These are phyloP conservation scores for Nitzschia palea DNA, from an alignment of 108 stramenopile genomes.

Conservation along the genomic window DNA sequence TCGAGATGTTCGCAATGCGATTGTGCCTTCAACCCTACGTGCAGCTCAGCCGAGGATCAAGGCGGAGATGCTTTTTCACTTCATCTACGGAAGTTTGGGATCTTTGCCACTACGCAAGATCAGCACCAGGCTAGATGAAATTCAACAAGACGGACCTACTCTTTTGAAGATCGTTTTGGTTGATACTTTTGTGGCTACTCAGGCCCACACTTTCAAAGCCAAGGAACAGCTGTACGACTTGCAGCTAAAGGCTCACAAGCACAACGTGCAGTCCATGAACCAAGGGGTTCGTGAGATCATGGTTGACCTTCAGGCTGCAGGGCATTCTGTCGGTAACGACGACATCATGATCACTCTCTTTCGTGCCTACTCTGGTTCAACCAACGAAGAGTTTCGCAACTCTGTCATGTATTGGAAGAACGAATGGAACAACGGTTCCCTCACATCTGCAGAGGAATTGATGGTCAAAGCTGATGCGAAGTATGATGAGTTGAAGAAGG, in stretches of 20 bases:
- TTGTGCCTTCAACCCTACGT: neutral
- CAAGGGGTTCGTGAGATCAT: neutral
- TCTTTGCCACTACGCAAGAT: too few relatives aligned
- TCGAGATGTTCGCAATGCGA: neutral
- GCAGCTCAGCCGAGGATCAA: neutral
- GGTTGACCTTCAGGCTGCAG: neutral
- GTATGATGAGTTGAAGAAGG: neutral
- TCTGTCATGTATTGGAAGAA: neutral
- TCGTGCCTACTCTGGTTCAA: neutral
- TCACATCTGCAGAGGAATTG: too few relatives aligned
- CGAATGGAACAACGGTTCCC: too few relatives aligned
- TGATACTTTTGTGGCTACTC: too few relatives aligned
- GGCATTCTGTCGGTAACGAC: neutral
- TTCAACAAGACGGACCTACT: neutral
- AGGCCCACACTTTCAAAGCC: too few relatives aligned
- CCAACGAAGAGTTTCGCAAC: too few relatives aligned
- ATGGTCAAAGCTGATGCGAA: neutral
- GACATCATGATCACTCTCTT: conserved; percentile 1
- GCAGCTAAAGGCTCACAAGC: neutral
- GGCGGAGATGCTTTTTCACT: too few relatives aligned
- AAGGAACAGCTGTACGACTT: too few relatives aligned
- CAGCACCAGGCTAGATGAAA: neutral
- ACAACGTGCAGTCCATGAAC: neutral
- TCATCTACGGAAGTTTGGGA: too few relatives aligned
- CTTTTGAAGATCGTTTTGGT: neutral